Evolutionary conservation across 805 yeast genomes (phyloP).

Genomic region (Suhomyces xylopsoci): DNA sequence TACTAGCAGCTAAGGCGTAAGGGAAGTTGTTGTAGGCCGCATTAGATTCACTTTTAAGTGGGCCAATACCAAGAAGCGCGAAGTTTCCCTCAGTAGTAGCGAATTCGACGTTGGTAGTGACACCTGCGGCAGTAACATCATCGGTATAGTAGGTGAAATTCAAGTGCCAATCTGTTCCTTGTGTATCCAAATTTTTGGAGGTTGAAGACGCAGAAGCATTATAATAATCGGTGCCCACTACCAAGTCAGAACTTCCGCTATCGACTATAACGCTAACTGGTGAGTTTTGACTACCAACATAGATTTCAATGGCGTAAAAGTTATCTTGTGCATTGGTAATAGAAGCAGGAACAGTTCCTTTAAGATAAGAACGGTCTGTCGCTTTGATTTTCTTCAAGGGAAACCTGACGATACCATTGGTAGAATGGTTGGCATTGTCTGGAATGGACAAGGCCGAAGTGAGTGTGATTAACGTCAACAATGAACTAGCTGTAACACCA

Average conservation of each 20-base stretch:
- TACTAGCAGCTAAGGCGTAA: background rate
- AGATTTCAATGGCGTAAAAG: background rate
- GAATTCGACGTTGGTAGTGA: too few relatives aligned
- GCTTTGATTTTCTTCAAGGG: background rate
- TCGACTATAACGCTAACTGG: background rate
- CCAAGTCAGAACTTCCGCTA: background rate
- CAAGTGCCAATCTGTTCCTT: background rate
- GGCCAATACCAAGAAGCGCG: background rate
- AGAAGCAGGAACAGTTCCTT: background rate
- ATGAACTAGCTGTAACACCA: background rate
- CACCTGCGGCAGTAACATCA: background rate
- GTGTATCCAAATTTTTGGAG: background rate
- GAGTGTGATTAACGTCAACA: background rate
- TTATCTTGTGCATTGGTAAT: background rate
- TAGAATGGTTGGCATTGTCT: background rate
- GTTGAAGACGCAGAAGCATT: background rate
- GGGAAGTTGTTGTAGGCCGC: background rate
- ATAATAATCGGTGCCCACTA: background rate
- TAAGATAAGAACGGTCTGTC: background rate
- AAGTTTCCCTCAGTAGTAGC: background rate
- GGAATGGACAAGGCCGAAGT: background rate
- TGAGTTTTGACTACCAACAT: background rate
- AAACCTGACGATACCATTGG: background rate
- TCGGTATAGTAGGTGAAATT: background rate
- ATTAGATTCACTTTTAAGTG: background rate